Conservation (phyloP, 768 basidiomycete genomes). For the Amanita subjunquillea region DNA sequence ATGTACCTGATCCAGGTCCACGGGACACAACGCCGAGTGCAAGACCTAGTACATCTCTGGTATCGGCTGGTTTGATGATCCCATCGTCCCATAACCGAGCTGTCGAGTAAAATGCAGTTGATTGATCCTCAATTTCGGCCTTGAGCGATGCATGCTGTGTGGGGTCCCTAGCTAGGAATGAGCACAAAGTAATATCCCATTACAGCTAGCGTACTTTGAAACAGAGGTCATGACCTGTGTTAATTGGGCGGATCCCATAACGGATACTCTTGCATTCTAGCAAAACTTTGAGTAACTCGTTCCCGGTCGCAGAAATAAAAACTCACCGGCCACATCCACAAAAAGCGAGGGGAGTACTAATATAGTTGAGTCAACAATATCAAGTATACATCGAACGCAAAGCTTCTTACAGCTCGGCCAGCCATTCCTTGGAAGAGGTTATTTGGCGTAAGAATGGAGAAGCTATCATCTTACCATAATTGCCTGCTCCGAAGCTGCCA, state of each 20-base stretch:
- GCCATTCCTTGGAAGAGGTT: constrained; percentile 60
- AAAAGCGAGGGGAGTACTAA: constrained; percentile 87
- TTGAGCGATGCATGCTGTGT: constrained; percentile 65
- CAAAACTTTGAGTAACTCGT: constrained; percentile 6
- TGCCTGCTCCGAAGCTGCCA: constrained; percentile 91
- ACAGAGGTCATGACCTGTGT: constrained; percentile 90
- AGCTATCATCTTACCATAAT: constrained; percentile 56
- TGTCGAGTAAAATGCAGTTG: constrained; percentile 78
- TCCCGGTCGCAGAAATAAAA: not conserved
- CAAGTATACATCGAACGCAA: not conserved
- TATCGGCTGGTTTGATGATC: constrained; percentile 83
- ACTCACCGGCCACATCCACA: constrained; percentile 97
- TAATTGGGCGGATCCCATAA: constrained; percentile 92
- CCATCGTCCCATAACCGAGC: constrained; percentile 95
- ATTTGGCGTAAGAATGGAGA: not conserved
- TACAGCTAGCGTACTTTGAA: constrained; percentile 46
- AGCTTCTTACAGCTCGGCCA: constrained; percentile 71
- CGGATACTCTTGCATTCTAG: constrained; percentile 85
- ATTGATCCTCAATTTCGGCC: constrained; percentile 81
- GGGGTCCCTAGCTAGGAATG: constrained; percentile 48
- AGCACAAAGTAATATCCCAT: not conserved
- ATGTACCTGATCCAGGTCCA: constrained; percentile 13
- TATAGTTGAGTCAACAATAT: constrained; percentile 1
- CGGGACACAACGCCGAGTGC: constrained; percentile 73
- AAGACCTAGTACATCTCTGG: constrained; percentile 79